Percentiles rank a stretch among this genome's conserved stretches.
phyloP scores from a whole-genome alignment of 31 red algal species.

The Asparagopsis taxiformis region DNA sequence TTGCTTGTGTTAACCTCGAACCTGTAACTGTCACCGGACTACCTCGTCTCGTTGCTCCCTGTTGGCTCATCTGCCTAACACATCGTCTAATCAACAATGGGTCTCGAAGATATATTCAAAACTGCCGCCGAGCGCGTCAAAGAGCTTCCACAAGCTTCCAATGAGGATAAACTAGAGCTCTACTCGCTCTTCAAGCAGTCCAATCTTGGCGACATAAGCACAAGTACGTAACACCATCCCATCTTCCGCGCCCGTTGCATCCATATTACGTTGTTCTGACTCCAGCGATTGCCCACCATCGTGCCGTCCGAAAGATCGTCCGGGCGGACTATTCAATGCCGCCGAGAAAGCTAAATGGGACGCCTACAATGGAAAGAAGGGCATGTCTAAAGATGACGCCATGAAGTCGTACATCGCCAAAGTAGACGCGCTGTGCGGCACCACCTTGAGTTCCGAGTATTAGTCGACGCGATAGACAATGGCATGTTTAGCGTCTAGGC shows the following conservation, averaged over 20 bases:
- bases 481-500: too few species aligned
- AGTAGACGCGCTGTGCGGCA: conserved; percentile 84
- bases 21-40: too few species aligned
- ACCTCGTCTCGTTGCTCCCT: too few species aligned
- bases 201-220: conserved; percentile 84
- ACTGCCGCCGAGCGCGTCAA: conserved; percentile 93
- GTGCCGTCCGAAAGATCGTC: conserved; percentile 42
- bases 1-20: too few species aligned
- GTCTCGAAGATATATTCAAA: conserved; percentile 72
- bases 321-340: conserved; percentile 82
- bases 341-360: conserved; percentile 90
- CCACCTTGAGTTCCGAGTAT: conserved; percentile 59
- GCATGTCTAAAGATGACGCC: conserved; percentile 83
- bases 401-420: conserved; percentile 92
- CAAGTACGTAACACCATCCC: conserved; percentile 47
- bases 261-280: not conserved
- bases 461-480: too few species aligned
- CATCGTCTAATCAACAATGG: conserved; percentile 10
- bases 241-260: not conserved
- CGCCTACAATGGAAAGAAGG: conserved; percentile 81
- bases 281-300: not conserved
- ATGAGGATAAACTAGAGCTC: conserved; percentile 82
- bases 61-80: too few species aligned
- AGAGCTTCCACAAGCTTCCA: conserved; percentile 49
- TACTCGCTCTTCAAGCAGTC: conserved; percentile 96